Evolutionary conservation across 305 asterid genomes (phyloP).

Genomic region (Fraxinus floribunda): DNA sequence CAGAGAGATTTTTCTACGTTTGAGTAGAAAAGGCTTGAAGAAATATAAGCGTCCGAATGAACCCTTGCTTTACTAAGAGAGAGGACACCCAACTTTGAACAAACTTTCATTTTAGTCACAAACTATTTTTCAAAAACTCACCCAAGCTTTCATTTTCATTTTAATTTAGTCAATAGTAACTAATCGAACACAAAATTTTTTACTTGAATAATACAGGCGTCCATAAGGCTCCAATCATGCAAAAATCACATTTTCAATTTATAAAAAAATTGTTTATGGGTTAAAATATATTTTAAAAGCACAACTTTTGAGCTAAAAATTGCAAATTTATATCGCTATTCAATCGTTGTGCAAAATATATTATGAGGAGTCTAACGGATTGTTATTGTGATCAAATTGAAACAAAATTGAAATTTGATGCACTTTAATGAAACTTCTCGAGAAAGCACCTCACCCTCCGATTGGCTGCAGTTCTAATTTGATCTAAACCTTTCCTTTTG

Average conservation of each 20-base stretch:
- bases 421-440: not conserved
- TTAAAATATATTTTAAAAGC: not conserved
- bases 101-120: not conserved
- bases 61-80: not conserved
- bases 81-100: not conserved
- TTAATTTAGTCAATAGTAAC: not conserved
- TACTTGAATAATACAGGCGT: not conserved
- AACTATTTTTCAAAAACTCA: not conserved
- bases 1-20: conserved; percentile 18
- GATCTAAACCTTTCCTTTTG: not conserved
- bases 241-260: not conserved
- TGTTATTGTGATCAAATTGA: not conserved
- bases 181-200: not conserved
- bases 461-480: not conserved
- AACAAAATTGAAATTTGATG: not conserved
- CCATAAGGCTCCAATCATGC: not conserved
- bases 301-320: not conserved
- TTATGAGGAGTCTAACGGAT: no score
- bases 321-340: not conserved
- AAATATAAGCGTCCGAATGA: not conserved
- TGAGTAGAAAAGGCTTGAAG: not conserved
- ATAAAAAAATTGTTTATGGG: not conserved
- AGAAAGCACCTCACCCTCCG: not conserved
- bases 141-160: not conserved
- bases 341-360: not conserved